Evolutionary conservation across 116 monocot genomes (phyloP).

Genomic region (Posidonia oceanica): DNA sequence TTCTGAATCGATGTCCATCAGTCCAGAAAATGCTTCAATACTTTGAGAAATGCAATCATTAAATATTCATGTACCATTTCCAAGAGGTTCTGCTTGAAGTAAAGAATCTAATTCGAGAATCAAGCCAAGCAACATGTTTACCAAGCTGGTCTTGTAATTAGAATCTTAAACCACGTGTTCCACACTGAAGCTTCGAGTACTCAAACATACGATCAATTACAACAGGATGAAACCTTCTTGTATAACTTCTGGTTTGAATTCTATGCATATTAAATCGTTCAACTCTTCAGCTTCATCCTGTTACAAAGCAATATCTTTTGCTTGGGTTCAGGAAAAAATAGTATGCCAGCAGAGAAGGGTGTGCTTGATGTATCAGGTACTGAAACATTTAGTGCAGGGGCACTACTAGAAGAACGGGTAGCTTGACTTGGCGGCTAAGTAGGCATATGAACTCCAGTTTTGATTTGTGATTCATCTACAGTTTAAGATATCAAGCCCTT

Average conservation of each 20-base stretch:
- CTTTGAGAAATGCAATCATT: slow-evolving; percentile 18
- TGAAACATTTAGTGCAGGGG: neutral
- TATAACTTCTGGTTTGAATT: slow-evolving; percentile 51
- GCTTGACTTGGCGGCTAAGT: neutral
- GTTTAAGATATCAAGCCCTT: no score
- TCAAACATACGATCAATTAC: slow-evolving; percentile 43
- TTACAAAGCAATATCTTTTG: neutral
- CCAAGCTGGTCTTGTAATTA: slow-evolving; percentile 23
- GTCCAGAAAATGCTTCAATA: slow-evolving; percentile 3
- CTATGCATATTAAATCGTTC: slow-evolving; percentile 33
- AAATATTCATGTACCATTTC: slow-evolving; percentile 33
- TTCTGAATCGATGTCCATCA: neutral
- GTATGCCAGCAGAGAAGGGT: slow-evolving; percentile 4
- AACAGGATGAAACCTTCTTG: slow-evolving; percentile 28
- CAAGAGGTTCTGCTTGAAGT: slow-evolving; percentile 18
- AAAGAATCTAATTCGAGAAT: slow-evolving; percentile 28
- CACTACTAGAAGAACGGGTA: slow-evolving; percentile 3
- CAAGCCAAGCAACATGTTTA: slow-evolving; percentile 28
- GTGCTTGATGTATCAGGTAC: neutral
- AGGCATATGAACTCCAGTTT: slow-evolving; percentile 1
- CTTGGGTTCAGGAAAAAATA: slow-evolving; percentile 1
- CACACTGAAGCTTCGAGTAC: slow-evolving; percentile 38
- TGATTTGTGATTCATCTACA: neutral
- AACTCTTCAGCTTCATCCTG: neutral
- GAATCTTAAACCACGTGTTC: slow-evolving; percentile 40